Conservation (phyloP, 2,329 filamentous ascomycete species). For the Pleomassaria siparia region DNA sequence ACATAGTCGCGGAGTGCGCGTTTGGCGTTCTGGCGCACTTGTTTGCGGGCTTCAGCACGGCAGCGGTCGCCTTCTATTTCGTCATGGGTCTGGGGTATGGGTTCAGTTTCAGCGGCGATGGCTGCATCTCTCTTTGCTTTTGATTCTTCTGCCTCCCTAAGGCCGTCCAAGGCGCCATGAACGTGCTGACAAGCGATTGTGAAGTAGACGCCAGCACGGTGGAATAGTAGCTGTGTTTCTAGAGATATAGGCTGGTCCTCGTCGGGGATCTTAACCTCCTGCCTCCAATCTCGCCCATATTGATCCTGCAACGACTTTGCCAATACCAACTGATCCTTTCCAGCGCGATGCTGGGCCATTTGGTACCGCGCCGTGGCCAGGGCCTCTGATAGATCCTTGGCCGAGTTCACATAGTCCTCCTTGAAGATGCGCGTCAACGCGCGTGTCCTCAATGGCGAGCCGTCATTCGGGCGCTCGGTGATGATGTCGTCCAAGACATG, state of each 20-base stretch:
- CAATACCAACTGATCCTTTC: constrained; percentile 55
- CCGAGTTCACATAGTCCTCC: constrained; percentile 69
- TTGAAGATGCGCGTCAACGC: constrained; percentile 76
- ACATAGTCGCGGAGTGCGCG: constrained; percentile 74
- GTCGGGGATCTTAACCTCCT: constrained; percentile 57
- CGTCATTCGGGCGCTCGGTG: constrained; percentile 62
- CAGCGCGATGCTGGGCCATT: constrained; percentile 54
- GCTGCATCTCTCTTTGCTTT: constrained; percentile 26
- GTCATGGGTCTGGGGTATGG: constrained; percentile 42
- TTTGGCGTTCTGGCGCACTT: constrained; percentile 73
- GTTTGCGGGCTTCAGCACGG: constrained; percentile 64
- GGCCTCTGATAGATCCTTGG: constrained; percentile 69
- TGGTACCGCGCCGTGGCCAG: constrained; percentile 59
- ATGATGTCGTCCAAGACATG: constrained; percentile 69
- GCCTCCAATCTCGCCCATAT: constrained; percentile 49
- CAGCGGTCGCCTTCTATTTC: constrained; percentile 51
- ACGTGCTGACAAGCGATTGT: constrained; percentile 70
- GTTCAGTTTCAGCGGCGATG: constrained; percentile 28
- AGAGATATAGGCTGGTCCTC: constrained; percentile 73
- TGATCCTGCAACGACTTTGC: constrained; percentile 48
- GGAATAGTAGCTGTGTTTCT: constrained; percentile 74
- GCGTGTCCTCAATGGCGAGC: constrained; percentile 69
- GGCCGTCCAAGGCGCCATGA: constrained; percentile 55
- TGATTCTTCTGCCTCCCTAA: constrained; percentile 44
- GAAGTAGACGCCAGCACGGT: constrained; percentile 72